Evolutionary conservation across 495 filamentous ascomycete genomes (phyloP).

Genomic region (Neurospora sp.): DNA sequence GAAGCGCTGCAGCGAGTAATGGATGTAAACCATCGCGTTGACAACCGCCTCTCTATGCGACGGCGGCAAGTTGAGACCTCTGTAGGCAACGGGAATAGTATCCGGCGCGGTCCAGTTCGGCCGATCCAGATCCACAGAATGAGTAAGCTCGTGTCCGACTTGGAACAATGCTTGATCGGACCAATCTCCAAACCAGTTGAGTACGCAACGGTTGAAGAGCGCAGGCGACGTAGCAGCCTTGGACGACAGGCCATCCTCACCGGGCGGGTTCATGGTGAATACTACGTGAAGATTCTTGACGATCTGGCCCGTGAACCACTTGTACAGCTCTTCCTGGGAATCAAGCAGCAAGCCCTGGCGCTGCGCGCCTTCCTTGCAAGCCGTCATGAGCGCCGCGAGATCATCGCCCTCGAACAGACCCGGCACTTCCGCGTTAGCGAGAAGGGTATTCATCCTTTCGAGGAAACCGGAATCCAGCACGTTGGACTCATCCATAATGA

Average conservation of each 20-base stretch:
- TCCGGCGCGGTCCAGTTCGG: constrained; percentile 79
- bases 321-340: constrained; percentile 96
- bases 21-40: constrained; percentile 98
- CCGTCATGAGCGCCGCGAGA: constrained; percentile 91
- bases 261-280: constrained; percentile 98
- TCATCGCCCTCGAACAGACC: constrained; percentile 98
- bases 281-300: constrained; percentile 98
- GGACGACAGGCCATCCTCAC: constrained; percentile 79
- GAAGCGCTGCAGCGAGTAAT: constrained; percentile 85
- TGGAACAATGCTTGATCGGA: constrained; percentile 98
- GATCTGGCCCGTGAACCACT: constrained; percentile 99
- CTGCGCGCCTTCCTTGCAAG: constrained; percentile 95
- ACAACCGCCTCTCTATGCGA: constrained; percentile 83
- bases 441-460: constrained; percentile 96
- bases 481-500: constrained; percentile 99
- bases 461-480: constrained; percentile 97
- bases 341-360: constrained; percentile 90
- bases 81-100: constrained; percentile 82
- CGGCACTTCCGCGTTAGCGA: constrained; percentile 96
- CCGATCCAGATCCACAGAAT: constrained; percentile 88
- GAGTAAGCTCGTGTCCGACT: constrained; percentile 89
- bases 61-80: constrained; percentile 72
- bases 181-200: constrained; percentile 99
- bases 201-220: constrained; percentile 95
- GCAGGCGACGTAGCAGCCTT: constrained; percentile 96